Base-by-base conservation (phyloP, 768 basidiomycete species). In the Kwoniella mangroviensis region DNA sequence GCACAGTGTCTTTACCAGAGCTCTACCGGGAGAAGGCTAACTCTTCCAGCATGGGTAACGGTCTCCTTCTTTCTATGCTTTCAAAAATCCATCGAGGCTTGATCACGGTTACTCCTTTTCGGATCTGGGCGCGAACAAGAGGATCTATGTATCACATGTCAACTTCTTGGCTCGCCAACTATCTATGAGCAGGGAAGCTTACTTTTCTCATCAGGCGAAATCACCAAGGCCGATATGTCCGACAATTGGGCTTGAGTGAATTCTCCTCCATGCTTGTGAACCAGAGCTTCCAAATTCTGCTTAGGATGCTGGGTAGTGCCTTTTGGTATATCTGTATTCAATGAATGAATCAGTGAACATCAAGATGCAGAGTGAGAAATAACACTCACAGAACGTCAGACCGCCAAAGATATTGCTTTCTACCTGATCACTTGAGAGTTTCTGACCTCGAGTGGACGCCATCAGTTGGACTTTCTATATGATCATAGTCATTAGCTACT, bases 61-160 rank as follows among this genome's bases (percentile, higher is more conserved):
- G 84, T 67, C 87, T 84, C 12, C 86, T 87, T 34, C 85, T 84
- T 5, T 86, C 85, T n/a, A 95, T 86, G 24, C 90, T 94, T 77
- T 94, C 92, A 45, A 86, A 78, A 64, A 98, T 85, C 94, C 94
- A 98, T 34, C 87, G 84, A 0, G 95, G 92, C 65, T 87, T 89
- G 69, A 96, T 84, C 60, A 96, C 88, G 65, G 89, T 85, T 0
- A 85, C 85, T 3, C 86, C 90, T 75, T 91, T 92, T 67, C 90
- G 86, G 61, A 93, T 89, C 88, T 82, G 80, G 88, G 90, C 74
- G 34, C 67, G 66, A 12, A 74, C 74, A 21, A 67, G 41, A 4
- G 77, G 75, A 71, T 59, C 75, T 79, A 51, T 62, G n/a, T 7
- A 53, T n/a, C 54, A 52, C 24, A 17, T 24, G 45, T 65, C 28